Base-by-base conservation (phyloP, 164 flowering plant species). In the Chimonanthus salicifolius region DNA sequence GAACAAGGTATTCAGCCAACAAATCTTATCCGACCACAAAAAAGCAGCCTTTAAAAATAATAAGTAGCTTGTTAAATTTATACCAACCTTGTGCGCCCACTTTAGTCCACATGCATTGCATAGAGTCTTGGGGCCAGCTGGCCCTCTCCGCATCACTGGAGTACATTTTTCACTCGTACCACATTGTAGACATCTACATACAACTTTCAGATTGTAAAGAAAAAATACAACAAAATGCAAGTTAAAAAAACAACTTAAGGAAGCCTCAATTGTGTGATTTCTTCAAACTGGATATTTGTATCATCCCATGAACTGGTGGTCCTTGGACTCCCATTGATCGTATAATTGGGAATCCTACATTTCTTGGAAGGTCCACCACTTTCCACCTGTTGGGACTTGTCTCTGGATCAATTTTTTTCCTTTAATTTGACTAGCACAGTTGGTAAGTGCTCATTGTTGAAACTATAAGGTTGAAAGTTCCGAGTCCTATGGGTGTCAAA, bases 81-180 rank as follows among this genome's bases (percentile, higher is more conserved):
- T 5, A 71, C 54, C 7, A 16, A 76, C 79, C 75, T 76, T 76
- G 68, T 76, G 73, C 13, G 79, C 79, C 79, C 79, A 76, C 75
- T 72, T 76, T 44, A 76, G 75, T 16, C 79, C 79, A 45, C 79
- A 76, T 68, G 79, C 79, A 76, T 76, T 77, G 73, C 79, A 77
- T 15, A 72, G 47, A 5, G 75, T 69, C 70, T 67, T 72, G 7
- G 74, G 75, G 18, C 75, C 75, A 72, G 69, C 69, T 8, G 76
- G 79, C 58, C 79, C 79, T 6, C 79, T 72, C 18, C 79, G 76
- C 79, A 77, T 73, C 75, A 77, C 74, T 9, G 76, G 79, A 47
- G 78, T 76, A 43, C 71, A 45, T 46, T 66, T 76, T 67, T 71
- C 70, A 67, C 78, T 76, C 16, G 67, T 76, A 65, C 77, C 77